Base-by-base conservation (phyloP, 805 yeast species). In the Monosporozyma siamensis region DNA sequence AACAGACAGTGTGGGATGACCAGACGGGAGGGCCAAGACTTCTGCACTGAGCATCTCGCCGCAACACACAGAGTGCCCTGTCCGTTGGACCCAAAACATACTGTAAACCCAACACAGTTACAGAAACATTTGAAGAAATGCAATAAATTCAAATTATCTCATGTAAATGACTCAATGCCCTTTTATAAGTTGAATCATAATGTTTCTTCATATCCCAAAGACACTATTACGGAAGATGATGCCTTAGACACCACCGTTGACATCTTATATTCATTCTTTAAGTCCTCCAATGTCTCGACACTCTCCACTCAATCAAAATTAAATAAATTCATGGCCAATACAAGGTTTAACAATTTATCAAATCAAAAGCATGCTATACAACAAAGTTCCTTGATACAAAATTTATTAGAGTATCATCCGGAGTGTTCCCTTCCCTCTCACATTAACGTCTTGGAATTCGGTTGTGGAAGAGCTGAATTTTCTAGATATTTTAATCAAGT, bases 391-490 rank as follows among this genome's bases (percentile, higher is more conserved):
- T 58, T 88, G 44, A 81, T 84, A 12, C 87, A 84, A 2, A 82
- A 82, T 47, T 59, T 88, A 52, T 66, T 70, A 20, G 56, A 61
- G 4, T 48, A 59, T 12, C 54, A 6, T 9, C 7, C 21, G 6
- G 15, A 6, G n/a, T 11, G 14, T 11, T 20, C 12, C 12, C 15
- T 14, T 11, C 23, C 23, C 8, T 8, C 17, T 1, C 20, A 20
- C 21, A 4, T 41, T 1, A 23, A 6, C 25, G 25, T 23, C 25
- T 23, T 41, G 8, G 97, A 88, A 61, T 87, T 86, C 67, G 97
- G 97, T 0, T 84, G 95, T 59, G 97, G 97, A 0, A 74, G 89
- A 48, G 95, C 85, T 2, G 96, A 89, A 56, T 69, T 88, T 20
- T 73, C 88, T 1, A 63, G 95, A 44, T 82, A 77, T 52, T 64